Evolutionary conservation across 192 early-diverging fungal genomes (phyloP).

Genomic region (Podochytrium sp.): DNA sequence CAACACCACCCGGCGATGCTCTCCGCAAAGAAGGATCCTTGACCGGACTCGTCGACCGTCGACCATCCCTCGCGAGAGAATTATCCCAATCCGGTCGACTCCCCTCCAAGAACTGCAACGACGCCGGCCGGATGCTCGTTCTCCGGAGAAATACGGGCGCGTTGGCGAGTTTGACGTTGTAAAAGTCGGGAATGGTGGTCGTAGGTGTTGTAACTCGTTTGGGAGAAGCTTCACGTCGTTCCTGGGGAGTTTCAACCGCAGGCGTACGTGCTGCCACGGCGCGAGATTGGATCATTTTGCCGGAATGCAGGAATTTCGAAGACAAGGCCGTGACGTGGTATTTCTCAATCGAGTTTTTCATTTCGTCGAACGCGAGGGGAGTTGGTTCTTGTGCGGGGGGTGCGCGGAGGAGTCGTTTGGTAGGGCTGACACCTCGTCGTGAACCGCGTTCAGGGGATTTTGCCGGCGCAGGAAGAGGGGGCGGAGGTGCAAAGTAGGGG

Average conservation of each 20-base stretch:
- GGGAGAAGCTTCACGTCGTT: background rate
- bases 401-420: background rate
- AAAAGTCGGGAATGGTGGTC: conserved; percentile 17
- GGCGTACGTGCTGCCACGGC: background rate
- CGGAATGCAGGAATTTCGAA: conserved; percentile 19
- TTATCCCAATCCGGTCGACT: conserved; percentile 12
- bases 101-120: conserved; percentile 28
- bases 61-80: background rate
- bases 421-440: too few species aligned
- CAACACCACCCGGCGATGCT: background rate
- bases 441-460: background rate
- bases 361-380: background rate
- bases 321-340: conserved; percentile 20
- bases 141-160: conserved; percentile 23
- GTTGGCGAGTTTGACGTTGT: conserved; percentile 26
- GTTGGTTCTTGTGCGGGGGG: background rate
- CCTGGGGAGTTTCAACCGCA: background rate
- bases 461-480: background rate
- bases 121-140: conserved; percentile 17
- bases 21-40: background rate
- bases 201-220: background rate
- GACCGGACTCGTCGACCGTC: background rate
- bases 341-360: conserved; percentile 10
- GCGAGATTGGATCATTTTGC: conserved; percentile 19
- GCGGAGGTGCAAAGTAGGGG: background rate